These are phyloP conservation scores for Gnetum montanum DNA, from an alignment of 75 land plant genomes.

Conservation along the genomic window DNA sequence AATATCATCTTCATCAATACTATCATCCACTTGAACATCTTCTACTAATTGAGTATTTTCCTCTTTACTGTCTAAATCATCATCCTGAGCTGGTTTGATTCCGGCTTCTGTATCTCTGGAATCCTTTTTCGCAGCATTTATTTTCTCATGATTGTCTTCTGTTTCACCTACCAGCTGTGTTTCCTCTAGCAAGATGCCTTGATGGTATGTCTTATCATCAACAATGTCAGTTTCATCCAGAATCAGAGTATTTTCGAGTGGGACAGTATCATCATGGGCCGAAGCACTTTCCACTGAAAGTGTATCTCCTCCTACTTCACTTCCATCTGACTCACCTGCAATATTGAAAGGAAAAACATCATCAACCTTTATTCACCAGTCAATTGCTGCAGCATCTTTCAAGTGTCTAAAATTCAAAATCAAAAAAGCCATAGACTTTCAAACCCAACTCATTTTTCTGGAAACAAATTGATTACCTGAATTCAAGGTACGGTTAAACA, in stretches of 20 bases:
- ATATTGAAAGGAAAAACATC: too few relatives aligned
- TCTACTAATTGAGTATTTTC: neutral
- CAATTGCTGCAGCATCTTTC: too few relatives aligned
- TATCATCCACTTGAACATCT: neutral
- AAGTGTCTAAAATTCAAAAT: too few relatives aligned
- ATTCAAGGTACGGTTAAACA: too few relatives aligned
- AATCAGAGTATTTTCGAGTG: neutral
- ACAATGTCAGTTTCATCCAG: neutral
- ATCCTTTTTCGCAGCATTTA: neutral
- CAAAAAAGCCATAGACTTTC: too few relatives aligned
- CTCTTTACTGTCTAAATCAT: neutral
- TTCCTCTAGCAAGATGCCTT: neutral
- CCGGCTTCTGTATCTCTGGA: neutral
- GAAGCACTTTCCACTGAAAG: too few relatives aligned
- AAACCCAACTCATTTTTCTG: too few relatives aligned
- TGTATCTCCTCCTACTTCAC: too few relatives aligned
- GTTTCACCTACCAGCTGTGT: neutral
- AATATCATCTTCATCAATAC: neutral
- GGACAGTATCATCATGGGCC: conserved; percentile 1
- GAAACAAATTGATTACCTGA: too few relatives aligned
- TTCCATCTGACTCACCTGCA: too few relatives aligned
- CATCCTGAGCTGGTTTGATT: neutral
- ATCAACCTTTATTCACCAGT: too few relatives aligned
- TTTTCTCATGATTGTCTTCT: neutral
- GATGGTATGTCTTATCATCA: neutral